Evolutionary conservation across 1,284 basidiomycete genomes (phyloP).

Genomic region (Spongispora temasekensis): DNA sequence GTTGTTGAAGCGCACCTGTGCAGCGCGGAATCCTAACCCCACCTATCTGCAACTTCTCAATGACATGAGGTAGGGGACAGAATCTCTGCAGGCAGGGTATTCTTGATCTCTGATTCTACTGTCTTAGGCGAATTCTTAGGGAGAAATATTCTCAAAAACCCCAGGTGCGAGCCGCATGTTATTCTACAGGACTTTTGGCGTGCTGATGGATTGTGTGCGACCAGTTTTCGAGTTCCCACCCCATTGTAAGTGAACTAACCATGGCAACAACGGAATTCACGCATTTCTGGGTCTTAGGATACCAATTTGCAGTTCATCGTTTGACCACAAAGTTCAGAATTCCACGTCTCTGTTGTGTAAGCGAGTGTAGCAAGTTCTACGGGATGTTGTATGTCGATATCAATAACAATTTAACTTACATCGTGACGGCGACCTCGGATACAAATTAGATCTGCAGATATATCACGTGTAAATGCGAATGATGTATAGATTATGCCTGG

Average conservation of each 20-base stretch:
- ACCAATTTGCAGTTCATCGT: slow-evolving; percentile 33
- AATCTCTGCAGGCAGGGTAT: neutral
- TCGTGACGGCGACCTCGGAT: neutral
- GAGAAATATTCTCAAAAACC: slow-evolving; percentile 86
- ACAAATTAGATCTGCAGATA: neutral
- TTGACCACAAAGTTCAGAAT: slow-evolving; percentile 13
- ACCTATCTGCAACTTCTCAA: slow-evolving; percentile 81
- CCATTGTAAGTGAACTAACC: slow-evolving; percentile 58
- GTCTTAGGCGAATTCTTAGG: slow-evolving; percentile 52
- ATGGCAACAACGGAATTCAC: neutral
- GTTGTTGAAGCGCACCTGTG: slow-evolving; percentile 8
- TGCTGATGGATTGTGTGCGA: neutral
- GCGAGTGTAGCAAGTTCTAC: too few relatives aligned
- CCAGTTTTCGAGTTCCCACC: slow-evolving; percentile 75
- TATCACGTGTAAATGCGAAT: neutral
- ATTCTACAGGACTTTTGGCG: slow-evolving; percentile 6
- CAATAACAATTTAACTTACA: neutral
- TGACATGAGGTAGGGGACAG: slow-evolving; percentile 56
- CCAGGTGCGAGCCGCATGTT: slow-evolving; percentile 62
- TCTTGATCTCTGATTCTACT: slow-evolving; percentile 2
- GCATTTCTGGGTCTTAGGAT: slow-evolving; percentile 21
- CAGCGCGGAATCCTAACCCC: slow-evolving; percentile 67
- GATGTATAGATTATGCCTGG: slow-evolving; percentile 6
- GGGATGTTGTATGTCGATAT: too few relatives aligned
- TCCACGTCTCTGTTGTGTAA: too few relatives aligned